These are phyloP conservation scores for Candida mattraensis DNA, from an alignment of 805 yeast genomes.

Conservation along the genomic window DNA sequence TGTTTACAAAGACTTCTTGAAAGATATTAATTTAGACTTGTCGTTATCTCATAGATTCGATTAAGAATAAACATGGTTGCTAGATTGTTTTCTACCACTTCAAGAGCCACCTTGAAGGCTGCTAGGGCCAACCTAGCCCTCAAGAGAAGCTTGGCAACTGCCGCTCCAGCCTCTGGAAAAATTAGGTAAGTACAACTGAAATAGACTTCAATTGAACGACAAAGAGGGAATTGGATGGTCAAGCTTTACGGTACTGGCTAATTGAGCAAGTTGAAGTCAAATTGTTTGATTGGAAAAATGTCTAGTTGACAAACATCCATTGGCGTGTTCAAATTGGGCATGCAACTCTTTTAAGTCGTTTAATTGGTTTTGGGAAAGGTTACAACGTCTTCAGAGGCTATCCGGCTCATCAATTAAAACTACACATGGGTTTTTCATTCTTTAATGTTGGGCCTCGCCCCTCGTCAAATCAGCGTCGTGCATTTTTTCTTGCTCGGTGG, in stretches of 20 bases:
- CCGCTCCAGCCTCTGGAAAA: constrained; percentile 77
- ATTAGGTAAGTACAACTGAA: constrained; percentile 65
- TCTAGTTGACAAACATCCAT: not conserved
- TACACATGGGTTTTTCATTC: no score
- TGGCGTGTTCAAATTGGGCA: constrained; percentile 1
- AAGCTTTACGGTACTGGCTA: no score
- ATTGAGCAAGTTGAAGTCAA: not conserved
- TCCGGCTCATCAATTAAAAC: no score
- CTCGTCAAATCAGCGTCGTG: constrained; percentile 23
- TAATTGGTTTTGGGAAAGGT: no score
- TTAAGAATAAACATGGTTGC: constrained; percentile 37
- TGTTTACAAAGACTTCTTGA: no score
- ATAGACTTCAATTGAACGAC: constrained; percentile 8
- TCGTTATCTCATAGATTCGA: constrained; percentile 15
- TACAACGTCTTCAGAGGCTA: no score
- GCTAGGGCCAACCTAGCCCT: constrained; percentile 80
- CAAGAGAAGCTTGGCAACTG: constrained; percentile 76
- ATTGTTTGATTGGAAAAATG: not conserved
- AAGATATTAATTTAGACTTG: constrained; percentile 14
- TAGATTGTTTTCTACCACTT: constrained; percentile 60
- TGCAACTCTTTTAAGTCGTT: no score
- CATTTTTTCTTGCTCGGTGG: constrained; percentile 17
- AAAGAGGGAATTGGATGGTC: no score
- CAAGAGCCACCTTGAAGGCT: constrained; percentile 87
- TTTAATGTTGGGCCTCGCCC: constrained; percentile 1